These are phyloP conservation scores for Pestalotiopsis sp. DNA, from an alignment of 2,329 filamentous ascomycete genomes.

Conservation along the genomic window DNA sequence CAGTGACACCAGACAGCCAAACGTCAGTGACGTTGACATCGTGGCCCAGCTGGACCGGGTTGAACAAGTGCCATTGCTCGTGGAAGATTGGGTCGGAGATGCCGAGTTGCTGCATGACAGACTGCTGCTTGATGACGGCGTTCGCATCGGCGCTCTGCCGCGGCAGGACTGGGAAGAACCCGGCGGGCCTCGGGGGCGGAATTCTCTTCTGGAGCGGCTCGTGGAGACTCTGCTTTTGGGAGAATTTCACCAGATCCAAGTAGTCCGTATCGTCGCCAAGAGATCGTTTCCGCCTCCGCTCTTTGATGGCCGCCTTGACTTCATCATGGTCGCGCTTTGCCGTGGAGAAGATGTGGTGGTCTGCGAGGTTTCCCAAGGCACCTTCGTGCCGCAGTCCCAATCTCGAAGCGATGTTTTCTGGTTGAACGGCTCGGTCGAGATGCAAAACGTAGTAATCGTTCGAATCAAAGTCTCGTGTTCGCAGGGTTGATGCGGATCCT, in stretches of 20 bases:
- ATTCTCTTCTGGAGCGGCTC: slow-evolving; percentile 55
- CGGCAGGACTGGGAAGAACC: slow-evolving; percentile 23
- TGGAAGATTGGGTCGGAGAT: slow-evolving; percentile 90
- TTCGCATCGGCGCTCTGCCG: slow-evolving; percentile 32
- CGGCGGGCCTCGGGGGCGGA: slow-evolving; percentile 40
- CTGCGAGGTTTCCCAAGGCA: slow-evolving; percentile 72
- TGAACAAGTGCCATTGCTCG: slow-evolving; percentile 95
- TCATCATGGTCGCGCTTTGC: slow-evolving; percentile 62
- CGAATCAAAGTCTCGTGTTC: slow-evolving; percentile 70
- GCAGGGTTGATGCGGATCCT: slow-evolving; percentile 47
- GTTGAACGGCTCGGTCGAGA: slow-evolving; percentile 66
- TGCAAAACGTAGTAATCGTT: slow-evolving; percentile 95
- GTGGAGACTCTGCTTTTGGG: slow-evolving; percentile 69
- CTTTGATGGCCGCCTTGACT: slow-evolving; percentile 54
- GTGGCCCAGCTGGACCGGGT: slow-evolving; percentile 77
- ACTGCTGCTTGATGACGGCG: slow-evolving; percentile 58
- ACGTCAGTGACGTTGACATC: slow-evolving; percentile 96
- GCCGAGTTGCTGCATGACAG: slow-evolving; percentile 65
- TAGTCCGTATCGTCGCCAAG: slow-evolving; percentile 50
- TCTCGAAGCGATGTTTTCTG: slow-evolving; percentile 68
- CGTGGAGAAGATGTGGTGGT: slow-evolving; percentile 86
- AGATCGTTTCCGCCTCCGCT: slow-evolving; percentile 62
- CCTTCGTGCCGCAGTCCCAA: slow-evolving; percentile 83
- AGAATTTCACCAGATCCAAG: slow-evolving; percentile 74
- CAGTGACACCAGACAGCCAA: slow-evolving; percentile 89